phyloP scores from a whole-genome alignment of 495 filamentous ascomycete species.

The Penicillium bialowiezense region DNA sequence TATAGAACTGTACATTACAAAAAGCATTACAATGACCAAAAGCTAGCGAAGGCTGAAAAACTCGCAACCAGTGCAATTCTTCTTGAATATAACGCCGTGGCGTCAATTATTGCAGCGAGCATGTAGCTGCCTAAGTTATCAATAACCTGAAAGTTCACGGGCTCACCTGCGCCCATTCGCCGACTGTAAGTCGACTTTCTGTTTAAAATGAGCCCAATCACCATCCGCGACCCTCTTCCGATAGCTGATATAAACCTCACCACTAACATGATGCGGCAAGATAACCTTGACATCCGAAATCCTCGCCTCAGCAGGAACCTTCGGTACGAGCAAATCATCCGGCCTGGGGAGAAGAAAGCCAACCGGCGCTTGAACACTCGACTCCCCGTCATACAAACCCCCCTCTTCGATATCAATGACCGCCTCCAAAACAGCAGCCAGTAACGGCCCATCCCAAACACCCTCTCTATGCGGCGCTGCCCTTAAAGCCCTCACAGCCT shows the following conservation, averaged over 20 bases:
- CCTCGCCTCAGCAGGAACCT: not conserved
- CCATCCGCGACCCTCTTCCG: slow-evolving; percentile 2
- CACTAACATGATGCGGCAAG: slow-evolving; percentile 7
- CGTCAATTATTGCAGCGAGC: no score
- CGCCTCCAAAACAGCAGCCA: slow-evolving; percentile 15
- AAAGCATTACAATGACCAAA: not conserved
- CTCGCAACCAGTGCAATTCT: no score
- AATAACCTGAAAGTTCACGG: no score
- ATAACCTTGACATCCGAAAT: slow-evolving; percentile 14
- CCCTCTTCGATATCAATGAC: slow-evolving; percentile 18
- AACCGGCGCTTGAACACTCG: slow-evolving; percentile 1
- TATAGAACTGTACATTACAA: slow-evolving; percentile 6
- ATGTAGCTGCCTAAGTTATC: no score
- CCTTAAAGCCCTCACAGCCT: slow-evolving; percentile 42
- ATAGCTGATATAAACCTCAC: slow-evolving; percentile 14
- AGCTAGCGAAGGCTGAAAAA: no score
- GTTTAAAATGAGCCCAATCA: not conserved
- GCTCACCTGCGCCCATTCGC: not conserved
- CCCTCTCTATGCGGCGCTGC: slow-evolving; percentile 48
- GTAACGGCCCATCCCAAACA: slow-evolving; percentile 38
- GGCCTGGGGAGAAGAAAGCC: not conserved
- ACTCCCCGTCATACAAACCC: slow-evolving; percentile 10
- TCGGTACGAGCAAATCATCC: slow-evolving; percentile 2
- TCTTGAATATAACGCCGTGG: no score
- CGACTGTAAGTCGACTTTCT: not conserved